These are phyloP conservation scores for Tolypocladium ovalisporum DNA, from an alignment of 2,329 filamentous ascomycete species.

Conservation along the genomic window DNA sequence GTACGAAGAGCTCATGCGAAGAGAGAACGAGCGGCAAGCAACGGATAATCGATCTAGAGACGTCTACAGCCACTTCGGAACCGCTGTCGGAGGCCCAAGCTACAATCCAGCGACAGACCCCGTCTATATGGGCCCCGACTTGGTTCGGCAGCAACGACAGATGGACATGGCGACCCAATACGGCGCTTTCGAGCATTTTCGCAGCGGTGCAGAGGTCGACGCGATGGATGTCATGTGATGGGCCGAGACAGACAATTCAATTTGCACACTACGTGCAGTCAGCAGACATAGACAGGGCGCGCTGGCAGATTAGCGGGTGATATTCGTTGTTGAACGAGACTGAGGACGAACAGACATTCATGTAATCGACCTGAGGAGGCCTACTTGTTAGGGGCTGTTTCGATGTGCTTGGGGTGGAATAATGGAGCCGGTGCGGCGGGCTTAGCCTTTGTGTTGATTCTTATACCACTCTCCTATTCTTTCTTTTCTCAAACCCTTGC, in stretches of 20 bases:
- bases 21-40: constrained; percentile 43
- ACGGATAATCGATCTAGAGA: constrained; percentile 25
- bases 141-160: constrained; percentile 37
- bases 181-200: constrained; percentile 44
- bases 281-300: constrained; percentile 2
- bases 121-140: constrained; percentile 46
- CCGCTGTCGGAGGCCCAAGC: constrained; percentile 21
- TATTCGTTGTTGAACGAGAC: neutral
- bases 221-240: constrained; percentile 35
- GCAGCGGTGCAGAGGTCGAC: constrained; percentile 32
- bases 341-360: neutral
- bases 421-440: constrained; percentile 6
- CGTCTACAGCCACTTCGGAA: constrained; percentile 33
- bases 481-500: neutral
- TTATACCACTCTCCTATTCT: constrained; percentile 1
- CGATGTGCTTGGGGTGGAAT: neutral
- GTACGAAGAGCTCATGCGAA: constrained; percentile 59
- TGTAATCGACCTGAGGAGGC: neutral
- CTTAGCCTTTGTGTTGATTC: constrained; percentile 3
- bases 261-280: constrained; percentile 2
- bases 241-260: constrained; percentile 1
- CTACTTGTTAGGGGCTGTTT: neutral
- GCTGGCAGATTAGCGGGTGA: neutral
- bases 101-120: constrained; percentile 56
- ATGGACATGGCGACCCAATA: constrained; percentile 59